A percentile compares a stretch with the other conserved stretches of the same genome.
Evolutionary conservation across 176 grass and related monocot species (phyloP).

Genomic region (Aechmea fasciata): DNA sequence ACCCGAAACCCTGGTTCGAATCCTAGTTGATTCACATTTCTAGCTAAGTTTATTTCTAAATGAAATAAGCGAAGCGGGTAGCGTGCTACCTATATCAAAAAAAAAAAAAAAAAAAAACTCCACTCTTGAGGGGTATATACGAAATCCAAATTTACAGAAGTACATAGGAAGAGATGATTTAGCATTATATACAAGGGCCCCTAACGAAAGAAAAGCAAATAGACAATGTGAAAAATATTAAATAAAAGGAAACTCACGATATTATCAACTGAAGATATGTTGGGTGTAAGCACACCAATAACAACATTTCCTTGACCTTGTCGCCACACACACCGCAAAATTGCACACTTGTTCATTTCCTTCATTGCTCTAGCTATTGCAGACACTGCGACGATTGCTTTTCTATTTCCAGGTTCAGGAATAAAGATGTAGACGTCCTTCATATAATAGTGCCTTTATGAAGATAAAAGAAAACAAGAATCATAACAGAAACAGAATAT

Average conservation of each 20-base stretch:
- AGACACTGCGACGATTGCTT: conserved; percentile 54
- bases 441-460: conserved; percentile 69
- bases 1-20: no score
- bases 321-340: conserved; percentile 80
- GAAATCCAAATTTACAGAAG: no score
- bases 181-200: no score
- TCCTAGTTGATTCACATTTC: no score
- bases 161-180: no score
- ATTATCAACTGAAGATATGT: conserved; percentile 73
- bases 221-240: background rate
- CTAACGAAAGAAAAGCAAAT: background rate
- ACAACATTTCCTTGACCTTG: conserved; percentile 69
- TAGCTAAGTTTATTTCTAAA: no score
- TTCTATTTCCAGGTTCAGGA: conserved; percentile 77
- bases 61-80: no score
- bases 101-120: no score
- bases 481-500: conserved; percentile 2
- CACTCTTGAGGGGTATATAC: no score
- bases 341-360: conserved; percentile 65
- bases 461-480: conserved; percentile 5
- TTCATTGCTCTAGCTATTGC: conserved; percentile 79
- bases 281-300: conserved; percentile 78
- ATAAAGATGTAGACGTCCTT: conserved; percentile 81
- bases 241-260: conserved; percentile 35
- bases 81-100: no score